Base-by-base conservation (phyloP, 2,329 filamentous ascomycete species). In the Scytalidium lignicola region DNA sequence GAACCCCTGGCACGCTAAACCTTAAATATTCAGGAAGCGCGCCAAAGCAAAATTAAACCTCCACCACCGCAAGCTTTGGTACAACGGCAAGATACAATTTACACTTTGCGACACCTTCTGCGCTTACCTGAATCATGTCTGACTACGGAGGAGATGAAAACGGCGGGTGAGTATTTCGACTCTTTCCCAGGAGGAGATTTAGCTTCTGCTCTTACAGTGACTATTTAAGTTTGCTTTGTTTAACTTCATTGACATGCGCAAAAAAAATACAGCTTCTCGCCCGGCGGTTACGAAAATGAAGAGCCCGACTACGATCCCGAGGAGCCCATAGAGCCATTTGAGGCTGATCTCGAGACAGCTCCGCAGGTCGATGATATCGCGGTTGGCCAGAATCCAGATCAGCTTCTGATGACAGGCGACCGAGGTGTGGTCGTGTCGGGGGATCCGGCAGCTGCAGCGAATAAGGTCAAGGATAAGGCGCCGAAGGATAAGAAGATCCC, bases 401-500 rank as follows among this genome's bases (percentile, higher is more conserved):
- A 63, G 41, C 60, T 67, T 19, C 56, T 65, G 17, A 50, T 58
- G 2, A 63, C 61, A 18, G 61, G 61, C 21, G 62, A 65, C 26
- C 61, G 62, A 43, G 64, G 65, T 18, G 72, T 85, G 9, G 71
- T 85, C 51, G 65, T 78, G 44, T 78, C 80, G 15, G 82, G 81
- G 58, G 83, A 86, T 62, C 77, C 80, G 17, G 75, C 78, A 26
- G 82, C 82, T 20, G 70, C 74, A 1, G 80, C 80, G 28, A 78
- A 76, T 63, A 71, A 71, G 49, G 70, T 70, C 46, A 79, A 76
- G 65, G 76, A 80, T 47, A 79, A 78, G 64, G 74, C 75, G 44
- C 72, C 77, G 63, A 83, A 83, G 65, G 80, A 91, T 71, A 96
- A 95, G 80, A 95, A 90, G 73, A 92, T 99, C 44, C 80, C 90